These are phyloP conservation scores for Citrus cavaleriei DNA, from an alignment of 345 rosid species.

Conservation along the genomic window DNA sequence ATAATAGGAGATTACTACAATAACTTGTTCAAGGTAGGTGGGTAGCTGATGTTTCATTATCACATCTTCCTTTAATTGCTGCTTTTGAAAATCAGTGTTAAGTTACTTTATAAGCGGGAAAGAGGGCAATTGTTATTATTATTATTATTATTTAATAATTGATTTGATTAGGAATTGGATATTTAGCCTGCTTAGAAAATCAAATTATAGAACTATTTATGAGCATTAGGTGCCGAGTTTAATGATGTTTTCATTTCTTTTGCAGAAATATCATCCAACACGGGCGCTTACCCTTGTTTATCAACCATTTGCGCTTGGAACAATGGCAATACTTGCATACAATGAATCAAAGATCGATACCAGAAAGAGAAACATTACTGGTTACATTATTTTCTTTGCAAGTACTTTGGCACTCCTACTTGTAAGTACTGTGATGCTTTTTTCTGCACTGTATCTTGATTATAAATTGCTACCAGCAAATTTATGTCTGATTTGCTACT, in stretches of 20 bases:
- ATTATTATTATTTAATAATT: neutral
- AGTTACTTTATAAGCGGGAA: neutral
- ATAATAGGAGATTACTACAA: conserved; percentile 81
- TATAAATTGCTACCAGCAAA: neutral
- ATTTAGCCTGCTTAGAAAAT: neutral
- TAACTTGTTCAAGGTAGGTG: conserved; percentile 64
- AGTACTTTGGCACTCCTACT: conserved; percentile 66
- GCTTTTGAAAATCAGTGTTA: neutral
- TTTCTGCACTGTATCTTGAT: neutral
- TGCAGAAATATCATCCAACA: conserved; percentile 83
- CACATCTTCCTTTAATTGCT: neutral
- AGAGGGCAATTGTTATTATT: neutral
- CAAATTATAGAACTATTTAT: neutral
- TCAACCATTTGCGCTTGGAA: conserved; percentile 69
- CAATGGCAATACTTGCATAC: conserved; percentile 57
- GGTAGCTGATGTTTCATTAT: neutral
- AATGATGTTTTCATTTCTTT: conserved; percentile 2
- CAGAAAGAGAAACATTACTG: conserved; percentile 54
- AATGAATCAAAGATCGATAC: conserved; percentile 71
- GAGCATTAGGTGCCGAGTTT: neutral
- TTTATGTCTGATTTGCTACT: neutral
- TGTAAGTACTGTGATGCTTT: conserved; percentile 38
- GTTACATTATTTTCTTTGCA: conserved; percentile 55
- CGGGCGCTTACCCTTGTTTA: conserved; percentile 81
- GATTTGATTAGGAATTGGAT: neutral